Percentiles rank a stretch among this genome's conserved stretches.
Conservation (phyloP, 2,329 filamentous ascomycete genomes). For the Paecilomyces niveus region DNA sequence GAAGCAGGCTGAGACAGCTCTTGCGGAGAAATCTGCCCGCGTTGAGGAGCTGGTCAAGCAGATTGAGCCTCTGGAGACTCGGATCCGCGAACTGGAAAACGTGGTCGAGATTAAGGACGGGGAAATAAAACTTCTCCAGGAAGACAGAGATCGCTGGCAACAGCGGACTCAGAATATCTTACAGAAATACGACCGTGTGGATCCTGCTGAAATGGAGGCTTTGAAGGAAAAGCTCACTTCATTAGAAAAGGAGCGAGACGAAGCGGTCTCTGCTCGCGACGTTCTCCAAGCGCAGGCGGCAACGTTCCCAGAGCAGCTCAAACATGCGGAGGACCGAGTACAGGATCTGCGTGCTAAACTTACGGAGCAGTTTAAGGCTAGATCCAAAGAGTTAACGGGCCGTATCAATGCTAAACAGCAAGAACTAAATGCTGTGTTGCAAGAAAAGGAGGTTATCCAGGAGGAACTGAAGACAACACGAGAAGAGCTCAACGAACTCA, state of each 20-base stretch:
- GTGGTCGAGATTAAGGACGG: slow-evolving; percentile 74
- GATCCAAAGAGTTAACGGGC: slow-evolving; percentile 57
- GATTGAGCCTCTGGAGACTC: slow-evolving; percentile 75
- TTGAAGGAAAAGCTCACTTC: slow-evolving; percentile 69
- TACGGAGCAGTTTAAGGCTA: slow-evolving; percentile 47
- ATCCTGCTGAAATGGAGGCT: slow-evolving; percentile 85
- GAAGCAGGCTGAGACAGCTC: slow-evolving; percentile 66
- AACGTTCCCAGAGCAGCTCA: slow-evolving; percentile 41
- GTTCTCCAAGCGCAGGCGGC: slow-evolving; percentile 45
- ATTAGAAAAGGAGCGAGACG: slow-evolving; percentile 61
- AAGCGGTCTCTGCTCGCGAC: slow-evolving; percentile 50
- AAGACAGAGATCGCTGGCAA: slow-evolving; percentile 91
- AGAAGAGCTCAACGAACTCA: slow-evolving; percentile 46
- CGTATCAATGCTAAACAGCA: slow-evolving; percentile 50
- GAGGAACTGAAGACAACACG: slow-evolving; percentile 58
- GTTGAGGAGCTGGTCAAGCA: slow-evolving; percentile 67
- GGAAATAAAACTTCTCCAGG: slow-evolving; percentile 79
- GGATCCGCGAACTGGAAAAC: slow-evolving; percentile 74
- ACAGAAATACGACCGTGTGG: slow-evolving; percentile 90
- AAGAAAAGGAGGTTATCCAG: slow-evolving; percentile 64
- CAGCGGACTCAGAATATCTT: slow-evolving; percentile 93
- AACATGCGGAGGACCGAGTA: slow-evolving; percentile 40
- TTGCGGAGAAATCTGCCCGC: slow-evolving; percentile 66
- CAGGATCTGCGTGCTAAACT: slow-evolving; percentile 43
- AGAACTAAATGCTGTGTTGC: slow-evolving; percentile 40